A percentile compares a stretch with the other conserved stretches of the same genome.
Conservation (phyloP, 1,139 yeast species). For the Ogataea hybrid region DNA sequence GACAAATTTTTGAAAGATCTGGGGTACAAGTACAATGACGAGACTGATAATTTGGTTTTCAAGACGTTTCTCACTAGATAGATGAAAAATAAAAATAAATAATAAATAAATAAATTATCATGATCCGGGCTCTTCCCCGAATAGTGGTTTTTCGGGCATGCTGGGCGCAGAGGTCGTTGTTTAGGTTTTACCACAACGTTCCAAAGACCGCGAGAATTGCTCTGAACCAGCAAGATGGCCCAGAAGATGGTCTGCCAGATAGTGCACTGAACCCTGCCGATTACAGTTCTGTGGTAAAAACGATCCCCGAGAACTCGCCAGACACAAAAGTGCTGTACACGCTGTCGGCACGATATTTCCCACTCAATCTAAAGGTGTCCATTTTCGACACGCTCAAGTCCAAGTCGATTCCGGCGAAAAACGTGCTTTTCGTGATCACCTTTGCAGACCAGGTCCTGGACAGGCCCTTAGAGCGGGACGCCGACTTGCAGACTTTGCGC, state of each 20-base stretch:
- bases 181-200: neutral
- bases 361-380: constrained; percentile 13
- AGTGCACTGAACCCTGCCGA: constrained; percentile 10
- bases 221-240: neutral
- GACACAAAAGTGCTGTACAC: constrained; percentile 16
- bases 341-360: constrained; percentile 19
- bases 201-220: neutral
- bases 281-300: constrained; percentile 7
- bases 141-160: neutral
- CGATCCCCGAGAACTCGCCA: constrained; percentile 11
- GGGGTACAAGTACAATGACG: constrained; percentile 79
- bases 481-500: neutral
- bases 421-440: constrained; percentile 17
- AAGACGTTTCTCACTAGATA: constrained; percentile 54
- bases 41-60: constrained; percentile 81
- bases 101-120: neutral
- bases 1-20: constrained; percentile 65
- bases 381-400: constrained; percentile 4
- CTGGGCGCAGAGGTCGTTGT: neutral
- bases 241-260: neutral
- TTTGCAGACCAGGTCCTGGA: constrained; percentile 14
- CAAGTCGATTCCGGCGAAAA: constrained; percentile 1
- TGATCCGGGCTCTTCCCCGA: neutral
- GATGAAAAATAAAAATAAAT: neutral
- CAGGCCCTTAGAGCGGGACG: neutral